Evolutionary conservation across 441 rosid genomes (phyloP).

Genomic region (Arabidopsis hybrid): DNA sequence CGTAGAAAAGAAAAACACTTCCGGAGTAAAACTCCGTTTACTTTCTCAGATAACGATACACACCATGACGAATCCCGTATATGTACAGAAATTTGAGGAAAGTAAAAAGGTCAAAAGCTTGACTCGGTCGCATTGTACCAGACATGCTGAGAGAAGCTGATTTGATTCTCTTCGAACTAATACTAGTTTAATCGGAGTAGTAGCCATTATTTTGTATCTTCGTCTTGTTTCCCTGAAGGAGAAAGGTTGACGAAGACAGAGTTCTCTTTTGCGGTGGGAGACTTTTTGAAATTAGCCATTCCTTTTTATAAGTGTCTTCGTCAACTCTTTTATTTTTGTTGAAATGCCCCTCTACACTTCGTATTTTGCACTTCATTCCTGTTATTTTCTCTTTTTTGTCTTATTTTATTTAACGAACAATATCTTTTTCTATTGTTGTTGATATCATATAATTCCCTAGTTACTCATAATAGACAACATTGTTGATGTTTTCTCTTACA

Average conservation of each 20-base stretch:
- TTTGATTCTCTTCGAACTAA: background rate
- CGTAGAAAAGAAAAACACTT: background rate
- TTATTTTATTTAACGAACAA: background rate
- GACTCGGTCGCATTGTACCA: slow-evolving; percentile 39
- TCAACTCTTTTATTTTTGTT: slow-evolving; percentile 12
- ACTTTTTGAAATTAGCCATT: background rate
- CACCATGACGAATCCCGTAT: slow-evolving; percentile 3
- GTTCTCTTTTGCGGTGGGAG: slow-evolving; percentile 3
- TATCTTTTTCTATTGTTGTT: too few species aligned
- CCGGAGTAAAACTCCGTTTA: background rate
- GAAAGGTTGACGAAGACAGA: slow-evolving; percentile 21
- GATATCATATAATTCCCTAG: background rate
- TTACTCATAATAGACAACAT: background rate
- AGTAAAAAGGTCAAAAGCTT: slow-evolving; percentile 28
- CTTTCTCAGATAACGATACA: background rate
- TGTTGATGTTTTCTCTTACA: background rate
- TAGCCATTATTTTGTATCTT: slow-evolving; percentile 33
- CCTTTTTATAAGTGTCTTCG: background rate
- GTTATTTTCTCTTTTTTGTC: background rate
- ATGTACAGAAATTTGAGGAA: slow-evolving; percentile 17
- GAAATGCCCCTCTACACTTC: slow-evolving; percentile 2
- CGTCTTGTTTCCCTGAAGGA: slow-evolving; percentile 2
- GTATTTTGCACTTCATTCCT: slow-evolving; percentile 10
- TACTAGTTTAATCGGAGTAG: slow-evolving; percentile 30
- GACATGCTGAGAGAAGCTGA: slow-evolving; percentile 9